A percentile compares a stretch with the other conserved stretches of the same genome.
These are phyloP conservation scores for Heimioporus sp. DNA, from an alignment of 768 basidiomycete genomes.

Conservation along the genomic window DNA sequence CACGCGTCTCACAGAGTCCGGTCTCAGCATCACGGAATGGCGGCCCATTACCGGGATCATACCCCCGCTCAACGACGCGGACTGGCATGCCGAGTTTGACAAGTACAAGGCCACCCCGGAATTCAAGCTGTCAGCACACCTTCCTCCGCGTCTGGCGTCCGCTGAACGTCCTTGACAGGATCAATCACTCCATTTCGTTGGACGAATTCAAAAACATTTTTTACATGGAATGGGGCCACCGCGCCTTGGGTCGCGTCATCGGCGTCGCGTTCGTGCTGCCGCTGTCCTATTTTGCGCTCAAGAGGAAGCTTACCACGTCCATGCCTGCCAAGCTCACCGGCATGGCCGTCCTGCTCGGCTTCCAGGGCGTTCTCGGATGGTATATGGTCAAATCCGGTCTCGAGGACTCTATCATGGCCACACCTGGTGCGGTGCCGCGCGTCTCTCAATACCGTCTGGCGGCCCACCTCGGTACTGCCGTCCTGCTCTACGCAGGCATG, in stretches of 20 bases:
- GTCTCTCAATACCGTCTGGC: constrained; percentile 97
- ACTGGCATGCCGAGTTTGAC: constrained; percentile 87
- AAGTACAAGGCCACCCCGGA: constrained; percentile 96
- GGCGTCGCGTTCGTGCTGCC: constrained; percentile 84
- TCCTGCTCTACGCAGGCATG: constrained; percentile 94
- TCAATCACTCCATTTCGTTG: constrained; percentile 86
- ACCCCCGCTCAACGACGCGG: constrained; percentile 71
- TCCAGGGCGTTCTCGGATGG: constrained; percentile 93
- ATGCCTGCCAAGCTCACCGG: constrained; percentile 65
- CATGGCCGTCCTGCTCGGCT: constrained; percentile 80
- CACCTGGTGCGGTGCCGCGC: constrained; percentile 83
- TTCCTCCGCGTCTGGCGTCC: neutral
- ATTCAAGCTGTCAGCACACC: constrained; percentile 78
- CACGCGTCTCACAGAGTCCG: constrained; percentile 95
- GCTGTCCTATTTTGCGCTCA: constrained; percentile 72
- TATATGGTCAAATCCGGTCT: constrained; percentile 99
- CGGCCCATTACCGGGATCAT: constrained; percentile 84
- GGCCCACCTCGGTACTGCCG: constrained; percentile 88
- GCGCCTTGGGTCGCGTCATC: constrained; percentile 86
- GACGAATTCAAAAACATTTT: constrained; percentile 95
- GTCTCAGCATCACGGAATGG: constrained; percentile 98
- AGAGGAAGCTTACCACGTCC: constrained; percentile 63
- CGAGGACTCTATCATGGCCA: constrained; percentile 75
- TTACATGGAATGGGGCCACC: constrained; percentile 98
- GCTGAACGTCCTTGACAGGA: constrained; percentile 40